Percentiles rank a stretch among this genome's conserved stretches.
These are phyloP conservation scores for Talaromyces islandicus DNA, from an alignment of 2,329 filamentous ascomycete species.

Conservation along the genomic window DNA sequence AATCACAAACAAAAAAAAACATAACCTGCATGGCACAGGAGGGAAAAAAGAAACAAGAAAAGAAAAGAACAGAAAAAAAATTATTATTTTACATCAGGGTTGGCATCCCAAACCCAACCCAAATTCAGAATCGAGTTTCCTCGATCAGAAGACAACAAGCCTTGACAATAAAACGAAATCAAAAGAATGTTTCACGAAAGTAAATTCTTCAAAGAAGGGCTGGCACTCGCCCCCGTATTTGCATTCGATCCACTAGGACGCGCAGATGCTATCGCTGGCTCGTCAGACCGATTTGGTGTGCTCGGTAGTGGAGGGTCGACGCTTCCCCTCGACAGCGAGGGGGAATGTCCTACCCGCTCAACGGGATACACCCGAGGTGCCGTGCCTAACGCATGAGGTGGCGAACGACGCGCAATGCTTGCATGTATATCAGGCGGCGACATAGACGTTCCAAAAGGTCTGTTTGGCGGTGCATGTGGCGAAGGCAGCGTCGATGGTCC, in stretches of 20 bases:
- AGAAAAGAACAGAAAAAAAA: background rate
- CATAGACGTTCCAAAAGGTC: conserved; percentile 30
- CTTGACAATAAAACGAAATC: background rate
- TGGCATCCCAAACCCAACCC: background rate
- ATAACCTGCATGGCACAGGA: conserved; percentile 12
- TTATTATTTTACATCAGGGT: conserved; percentile 6
- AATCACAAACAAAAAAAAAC: conserved; percentile 14
- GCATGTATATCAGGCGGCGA: conserved; percentile 34
- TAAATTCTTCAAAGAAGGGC: conserved; percentile 68
- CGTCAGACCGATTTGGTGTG: conserved; percentile 25
- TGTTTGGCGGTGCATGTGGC: conserved; percentile 25
- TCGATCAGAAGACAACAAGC: background rate
- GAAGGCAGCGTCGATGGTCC: conserved; percentile 28
- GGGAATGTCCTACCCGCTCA: conserved; percentile 32
- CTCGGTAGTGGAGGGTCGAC: conserved; percentile 29
- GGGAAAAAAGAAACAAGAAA: conserved; percentile 11
- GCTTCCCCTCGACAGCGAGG: conserved; percentile 28
- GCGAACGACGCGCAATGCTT: conserved; percentile 30
- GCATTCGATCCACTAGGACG: conserved; percentile 8
- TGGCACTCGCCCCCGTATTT: conserved; percentile 63
- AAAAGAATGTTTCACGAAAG: conserved; percentile 48
- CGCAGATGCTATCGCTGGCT: conserved; percentile 15
- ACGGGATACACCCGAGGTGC: conserved; percentile 29
- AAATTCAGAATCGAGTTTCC: background rate
- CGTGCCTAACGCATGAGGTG: conserved; percentile 31